Percentiles rank a stretch among this genome's conserved stretches.
Conservation (phyloP, 2,329 filamentous ascomycete genomes). For the Aspergillus brasiliensis region DNA sequence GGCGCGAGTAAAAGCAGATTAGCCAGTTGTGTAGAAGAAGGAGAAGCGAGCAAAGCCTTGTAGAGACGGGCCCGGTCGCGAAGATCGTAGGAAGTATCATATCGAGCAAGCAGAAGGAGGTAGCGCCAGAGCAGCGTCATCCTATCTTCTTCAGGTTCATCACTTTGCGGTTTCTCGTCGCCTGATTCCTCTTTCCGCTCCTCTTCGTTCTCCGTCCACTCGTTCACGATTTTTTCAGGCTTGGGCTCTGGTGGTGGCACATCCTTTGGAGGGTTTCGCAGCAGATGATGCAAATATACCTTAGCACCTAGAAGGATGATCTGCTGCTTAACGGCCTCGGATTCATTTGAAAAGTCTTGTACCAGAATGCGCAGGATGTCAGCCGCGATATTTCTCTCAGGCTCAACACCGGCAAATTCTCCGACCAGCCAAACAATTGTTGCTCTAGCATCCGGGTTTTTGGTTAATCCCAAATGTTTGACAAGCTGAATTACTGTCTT, state of each 20-base stretch:
- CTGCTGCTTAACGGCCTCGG: conserved; percentile 83
- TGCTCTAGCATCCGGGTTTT: conserved; percentile 83
- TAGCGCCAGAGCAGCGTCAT: conserved; percentile 83
- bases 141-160: conserved; percentile 54
- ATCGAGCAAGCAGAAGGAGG: conserved; percentile 79
- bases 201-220: conserved; percentile 34
- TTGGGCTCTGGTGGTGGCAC: conserved; percentile 24
- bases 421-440: conserved; percentile 98
- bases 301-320: conserved; percentile 94
- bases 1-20: conserved; percentile 88
- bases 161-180: conserved; percentile 12
- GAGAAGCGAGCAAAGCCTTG: conserved; percentile 76
- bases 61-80: conserved; percentile 89
- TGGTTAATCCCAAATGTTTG: conserved; percentile 85
- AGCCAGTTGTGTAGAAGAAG: conserved; percentile 76
- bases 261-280: conserved; percentile 48
- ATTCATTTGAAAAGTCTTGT: conserved; percentile 81
- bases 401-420: conserved; percentile 80
- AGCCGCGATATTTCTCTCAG: conserved; percentile 85
- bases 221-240: conserved; percentile 26
- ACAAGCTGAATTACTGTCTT: conserved; percentile 87
- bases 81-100: conserved; percentile 92
- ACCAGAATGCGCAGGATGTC: conserved; percentile 88
- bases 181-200: conserved; percentile 26
- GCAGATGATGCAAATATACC: conserved; percentile 86